Conservation (phyloP, 352 stramenopile genomes). For the Globisporangium radiosum region DNA sequence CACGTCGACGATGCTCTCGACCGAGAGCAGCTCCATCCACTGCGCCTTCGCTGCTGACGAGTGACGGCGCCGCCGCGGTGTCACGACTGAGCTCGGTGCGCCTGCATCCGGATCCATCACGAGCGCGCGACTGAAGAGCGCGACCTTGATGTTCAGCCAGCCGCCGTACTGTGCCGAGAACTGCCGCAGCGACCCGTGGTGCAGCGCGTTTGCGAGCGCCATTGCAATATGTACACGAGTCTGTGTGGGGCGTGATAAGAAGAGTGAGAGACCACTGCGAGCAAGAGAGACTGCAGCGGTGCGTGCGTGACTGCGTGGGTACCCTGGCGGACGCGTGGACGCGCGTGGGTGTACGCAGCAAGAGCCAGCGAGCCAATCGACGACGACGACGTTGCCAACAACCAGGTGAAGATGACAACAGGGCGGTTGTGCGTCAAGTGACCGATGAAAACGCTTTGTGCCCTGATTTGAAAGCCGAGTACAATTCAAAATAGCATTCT, state of each 20-base stretch:
- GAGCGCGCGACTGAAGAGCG: constrained; percentile 39
- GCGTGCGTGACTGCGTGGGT: no score
- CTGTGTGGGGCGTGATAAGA: background rate
- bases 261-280: background rate
- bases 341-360: background rate
- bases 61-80: constrained; percentile 36
- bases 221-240: constrained; percentile 1
- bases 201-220: constrained; percentile 28
- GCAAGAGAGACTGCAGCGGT: no score
- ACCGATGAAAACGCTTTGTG: no score
- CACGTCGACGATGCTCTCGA: constrained; percentile 23
- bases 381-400: background rate
- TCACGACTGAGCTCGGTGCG: constrained; percentile 18
- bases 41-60: constrained; percentile 28
- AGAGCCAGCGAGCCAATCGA: background rate
- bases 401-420: no score
- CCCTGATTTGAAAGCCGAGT: no score
- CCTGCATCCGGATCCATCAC: constrained; percentile 44
- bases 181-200: constrained; percentile 34
- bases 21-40: constrained; percentile 42
- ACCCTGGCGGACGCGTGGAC: background rate
- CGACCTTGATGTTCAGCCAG: constrained; percentile 38
- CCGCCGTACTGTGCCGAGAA: constrained; percentile 47
- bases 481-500: no score
- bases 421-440: no score